phyloP scores from a whole-genome alignment of 345 rosid species.

The Luvunga scandens region DNA sequence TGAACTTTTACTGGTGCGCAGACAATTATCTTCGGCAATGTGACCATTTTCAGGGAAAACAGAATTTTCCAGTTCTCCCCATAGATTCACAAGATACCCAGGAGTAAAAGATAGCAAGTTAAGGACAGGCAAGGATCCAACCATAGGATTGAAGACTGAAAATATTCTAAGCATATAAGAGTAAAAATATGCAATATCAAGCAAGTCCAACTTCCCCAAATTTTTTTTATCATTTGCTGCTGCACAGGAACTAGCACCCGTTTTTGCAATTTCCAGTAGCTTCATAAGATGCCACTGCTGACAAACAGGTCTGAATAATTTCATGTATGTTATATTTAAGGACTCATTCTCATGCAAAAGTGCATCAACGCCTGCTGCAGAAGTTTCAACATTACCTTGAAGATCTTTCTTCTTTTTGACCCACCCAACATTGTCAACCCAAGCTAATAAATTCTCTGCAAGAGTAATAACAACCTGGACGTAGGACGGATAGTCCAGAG shows the following conservation, averaged over 20 bases:
- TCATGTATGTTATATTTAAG: conserved; percentile 50
- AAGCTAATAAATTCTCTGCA: conserved; percentile 58
- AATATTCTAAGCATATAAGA: conserved; percentile 81
- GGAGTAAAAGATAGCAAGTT: conserved; percentile 91
- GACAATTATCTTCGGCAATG: conserved; percentile 17
- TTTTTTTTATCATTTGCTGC: conserved; percentile 26
- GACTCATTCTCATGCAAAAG: conserved; percentile 32
- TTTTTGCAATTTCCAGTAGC: conserved; percentile 57
- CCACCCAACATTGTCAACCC: conserved; percentile 48
- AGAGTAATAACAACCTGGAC: conserved; percentile 58
- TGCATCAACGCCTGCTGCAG: conserved; percentile 19
- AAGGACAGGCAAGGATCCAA: conserved; percentile 78
- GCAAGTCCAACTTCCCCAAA: conserved; percentile 46
- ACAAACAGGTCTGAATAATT: conserved; percentile 68
- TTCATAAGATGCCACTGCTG: conserved; percentile 90
- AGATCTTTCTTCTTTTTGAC: conserved; percentile 38
- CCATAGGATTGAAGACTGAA: conserved; percentile 52
- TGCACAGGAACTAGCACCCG: conserved; percentile 25
- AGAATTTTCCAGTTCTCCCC: conserved; percentile 61
- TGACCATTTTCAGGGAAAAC: conserved; percentile 40
- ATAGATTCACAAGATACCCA: conserved; percentile 61
- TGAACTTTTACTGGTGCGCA: conserved; percentile 28
- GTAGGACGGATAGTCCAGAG: conserved; percentile 59
- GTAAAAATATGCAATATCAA: conserved; percentile 74
- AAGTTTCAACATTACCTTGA: conserved; percentile 40